Base-by-base conservation (phyloP, 495 filamentous ascomycete species). In the Penicillium ucsense region DNA sequence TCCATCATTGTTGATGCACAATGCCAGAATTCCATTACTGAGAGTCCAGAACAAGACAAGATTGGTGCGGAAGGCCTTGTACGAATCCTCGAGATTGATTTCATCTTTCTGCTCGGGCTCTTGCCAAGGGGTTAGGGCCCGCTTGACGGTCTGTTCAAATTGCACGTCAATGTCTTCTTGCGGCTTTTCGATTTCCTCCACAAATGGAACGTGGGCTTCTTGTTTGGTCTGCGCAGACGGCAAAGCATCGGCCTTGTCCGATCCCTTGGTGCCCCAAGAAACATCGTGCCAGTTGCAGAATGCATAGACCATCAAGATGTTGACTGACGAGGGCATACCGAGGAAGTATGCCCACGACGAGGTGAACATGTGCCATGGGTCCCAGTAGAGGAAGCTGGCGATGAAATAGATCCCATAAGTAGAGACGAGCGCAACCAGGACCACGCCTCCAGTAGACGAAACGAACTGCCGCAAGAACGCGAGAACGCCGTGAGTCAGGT, bases 121-220 rank as follows among this genome's bases (percentile, higher is more conserved):
- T 9, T 61, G 54, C 61, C 78, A 90, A 5, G 86, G 84, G 10
- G 76, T 68, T 51, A 95, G 65, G 8, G 89, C 89, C 59, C 89
- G 82, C 71, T 89, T 86, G 48, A 95, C 89, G 2, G 90, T 95
- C 52, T 78, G 75, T 60, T 94, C 89, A 57, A 95, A 95, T 62
- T 89, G 82, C 49, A 80, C 83, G 65, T 95, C 89, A 63, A 95
- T 94, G 74, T 95, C 89, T 51, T 89, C 87, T 61, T 95, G 90
- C 10, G 89, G 85, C 62, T 89, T 84, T 48, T 95, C 89, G 31
- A 85, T 72, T 64, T 94, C 90, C 62, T 94, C 89, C 46, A 95
- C 84, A 44, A 90, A 84, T 91, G 64, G 87, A 92, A 71, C 87
- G 86, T 86, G 90, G 94, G 31, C 43, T 29, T 45, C 33, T 8